Evolutionary conservation across 2,329 filamentous ascomycete genomes (phyloP), one percentile per base, ranked within the genome.

Genomic region (Leptographium galeiforme): DNA sequence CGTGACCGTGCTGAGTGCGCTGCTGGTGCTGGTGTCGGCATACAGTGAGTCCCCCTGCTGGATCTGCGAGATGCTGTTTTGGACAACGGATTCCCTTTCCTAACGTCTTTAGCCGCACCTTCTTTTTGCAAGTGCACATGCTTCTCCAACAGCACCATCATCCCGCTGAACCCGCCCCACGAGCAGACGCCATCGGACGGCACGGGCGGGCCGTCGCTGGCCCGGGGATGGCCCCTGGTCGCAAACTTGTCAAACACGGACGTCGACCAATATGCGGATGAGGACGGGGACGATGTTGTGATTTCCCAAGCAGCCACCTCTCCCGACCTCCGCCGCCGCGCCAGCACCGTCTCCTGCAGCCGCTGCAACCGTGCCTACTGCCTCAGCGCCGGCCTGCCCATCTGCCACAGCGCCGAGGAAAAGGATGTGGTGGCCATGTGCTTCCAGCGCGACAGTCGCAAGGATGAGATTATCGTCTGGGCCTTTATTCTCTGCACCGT

Each of bases 81-180:
- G 8, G 6, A 12, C 8, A 8, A 12, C 1, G n/a, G 11, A 10
- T 13, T 41, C 38, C 36, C 33, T 36, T 30, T 19, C 36, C 48
- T 50, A 25, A 50, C 48, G 3, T 14, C 18, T 6, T n/a, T 16
- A 83, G 79, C 76, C 36, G 75, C 78, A 45, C 79, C 78, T 18
- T 78, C 77, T 2, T 84, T 84, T 64, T 84, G 81, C 72, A 84
- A 84, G 73, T 84, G 81, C 69, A 84, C 79, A 60, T 84, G 81
- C 69, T 82, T 82, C 70, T 79, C 78, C 60, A 84, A 84, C 70
- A 81, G 77, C 72, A 84, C 79, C 59, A 81, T 84, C 61, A 81
- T 84, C 62, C 72, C 76, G 14, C 73, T 83, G 11, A 76, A 72
- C n/a, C 73, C 75, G 4, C 66, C 72, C 55, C 61, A 67, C 51